Evolutionary conservation across 2,329 filamentous ascomycete species (phyloP).

Genomic region (Colletotrichum abscissum): DNA sequence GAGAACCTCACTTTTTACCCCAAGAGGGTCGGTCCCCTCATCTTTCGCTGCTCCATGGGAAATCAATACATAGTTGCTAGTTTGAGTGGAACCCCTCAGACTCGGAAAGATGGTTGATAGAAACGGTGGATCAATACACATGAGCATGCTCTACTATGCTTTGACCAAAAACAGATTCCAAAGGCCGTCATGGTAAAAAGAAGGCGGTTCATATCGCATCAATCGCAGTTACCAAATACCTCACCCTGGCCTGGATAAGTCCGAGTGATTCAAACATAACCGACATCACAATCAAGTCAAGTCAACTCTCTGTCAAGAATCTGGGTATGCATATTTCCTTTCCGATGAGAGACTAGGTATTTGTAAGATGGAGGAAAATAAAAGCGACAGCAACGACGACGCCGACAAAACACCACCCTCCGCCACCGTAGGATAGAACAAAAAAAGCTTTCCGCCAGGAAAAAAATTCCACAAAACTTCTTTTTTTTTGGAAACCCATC

Average conservation of each 20-base stretch:
- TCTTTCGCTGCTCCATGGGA: not conserved
- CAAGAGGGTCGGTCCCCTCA: not conserved
- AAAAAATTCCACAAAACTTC: conserved; percentile 37
- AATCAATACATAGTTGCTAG: not conserved
- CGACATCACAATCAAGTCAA: not conserved
- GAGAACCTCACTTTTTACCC: not conserved
- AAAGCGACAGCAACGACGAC: conserved; percentile 18
- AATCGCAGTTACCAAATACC: not conserved
- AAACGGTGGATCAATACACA: not conserved
- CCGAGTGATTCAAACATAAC: not conserved
- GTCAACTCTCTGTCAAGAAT: conserved; percentile 13
- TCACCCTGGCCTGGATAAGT: not conserved
- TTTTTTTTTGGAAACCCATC: conserved; percentile 31
- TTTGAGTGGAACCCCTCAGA: not conserved
- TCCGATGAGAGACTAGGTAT: conserved; percentile 35
- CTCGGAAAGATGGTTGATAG: not conserved
- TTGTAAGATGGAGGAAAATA: conserved; percentile 22
- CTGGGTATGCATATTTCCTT: conserved; percentile 33
- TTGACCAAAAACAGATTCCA: not conserved
- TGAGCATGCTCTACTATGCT: not conserved
- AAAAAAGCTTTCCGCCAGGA: conserved; percentile 37
- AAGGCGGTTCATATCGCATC: not conserved
- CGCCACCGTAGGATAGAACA: conserved; percentile 15
- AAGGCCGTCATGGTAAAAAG: too few species aligned
- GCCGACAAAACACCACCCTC: conserved; percentile 34